phyloP scores from a whole-genome alignment of 305 asterid species.

The Fraxinus floribunda region DNA sequence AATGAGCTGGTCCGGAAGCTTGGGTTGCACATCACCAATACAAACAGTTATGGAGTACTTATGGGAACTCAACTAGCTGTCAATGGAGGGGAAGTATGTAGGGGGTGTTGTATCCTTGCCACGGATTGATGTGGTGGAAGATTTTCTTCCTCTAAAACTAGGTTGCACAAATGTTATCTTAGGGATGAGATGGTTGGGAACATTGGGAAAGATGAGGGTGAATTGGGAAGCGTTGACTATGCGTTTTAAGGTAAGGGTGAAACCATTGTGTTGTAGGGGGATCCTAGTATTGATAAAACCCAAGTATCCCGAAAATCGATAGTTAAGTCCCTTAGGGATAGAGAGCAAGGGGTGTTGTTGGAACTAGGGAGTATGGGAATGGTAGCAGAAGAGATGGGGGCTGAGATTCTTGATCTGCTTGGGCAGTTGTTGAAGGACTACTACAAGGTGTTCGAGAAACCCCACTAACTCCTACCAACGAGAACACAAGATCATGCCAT shows the following conservation, averaged over 20 bases:
- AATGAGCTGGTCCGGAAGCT: neutral
- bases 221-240: neutral
- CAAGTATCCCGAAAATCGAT: neutral
- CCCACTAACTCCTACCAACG: neutral
- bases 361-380: too few species aligned
- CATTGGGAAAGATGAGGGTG: neutral
- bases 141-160: neutral
- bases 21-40: neutral
- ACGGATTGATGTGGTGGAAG: neutral
- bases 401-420: too few species aligned
- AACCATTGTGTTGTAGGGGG: neutral
- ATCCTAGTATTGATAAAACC: neutral
- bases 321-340: neutral
- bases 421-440: too few species aligned
- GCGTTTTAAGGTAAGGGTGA: neutral
- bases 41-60: neutral
- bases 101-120: neutral
- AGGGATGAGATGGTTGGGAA: neutral
- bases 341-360: neutral
- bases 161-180: neutral
- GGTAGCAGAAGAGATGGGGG: too few species aligned
- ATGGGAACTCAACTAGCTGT: neutral
- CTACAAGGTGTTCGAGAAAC: too few species aligned
- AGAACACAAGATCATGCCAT: neutral
- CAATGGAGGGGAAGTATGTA: neutral